Conservation (phyloP, 371 early-diverging fungal species). For the Mucor mucedo region DNA sequence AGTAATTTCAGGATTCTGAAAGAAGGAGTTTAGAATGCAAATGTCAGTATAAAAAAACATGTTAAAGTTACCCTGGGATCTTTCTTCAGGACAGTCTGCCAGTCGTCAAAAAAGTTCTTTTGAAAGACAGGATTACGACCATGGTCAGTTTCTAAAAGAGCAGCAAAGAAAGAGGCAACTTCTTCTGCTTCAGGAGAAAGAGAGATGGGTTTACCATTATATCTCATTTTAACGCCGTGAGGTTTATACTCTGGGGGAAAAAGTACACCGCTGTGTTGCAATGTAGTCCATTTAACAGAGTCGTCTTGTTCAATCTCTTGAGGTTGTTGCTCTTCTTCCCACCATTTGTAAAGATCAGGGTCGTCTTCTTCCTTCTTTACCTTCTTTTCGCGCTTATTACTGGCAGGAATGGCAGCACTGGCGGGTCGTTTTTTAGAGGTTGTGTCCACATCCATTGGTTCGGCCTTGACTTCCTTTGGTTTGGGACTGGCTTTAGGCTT, state of each 20-base stretch:
- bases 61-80: slow-evolving; percentile 60
- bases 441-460: slow-evolving; percentile 33
- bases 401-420: slow-evolving; percentile 10
- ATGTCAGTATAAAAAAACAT: too few species aligned
- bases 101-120: slow-evolving; percentile 93
- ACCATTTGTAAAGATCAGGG: slow-evolving; percentile 47
- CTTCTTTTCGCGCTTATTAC: slow-evolving; percentile 27
- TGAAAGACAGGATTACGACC: slow-evolving; percentile 85
- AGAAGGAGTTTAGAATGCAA: not conserved
- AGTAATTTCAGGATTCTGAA: slow-evolving; percentile 73
- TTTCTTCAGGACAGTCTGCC: slow-evolving; percentile 65
- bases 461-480: slow-evolving; percentile 9
- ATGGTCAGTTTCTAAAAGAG: slow-evolving; percentile 83
- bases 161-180: slow-evolving; percentile 94
- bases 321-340: slow-evolving; percentile 44
- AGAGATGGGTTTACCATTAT: slow-evolving; percentile 78
- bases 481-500: too few species aligned
- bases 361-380: slow-evolving; percentile 38
- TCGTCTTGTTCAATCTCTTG: slow-evolving; percentile 56
- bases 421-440: slow-evolving; percentile 26
- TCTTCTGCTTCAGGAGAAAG: slow-evolving; percentile 91
- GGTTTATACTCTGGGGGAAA: slow-evolving; percentile 95
- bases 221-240: slow-evolving; percentile 88
- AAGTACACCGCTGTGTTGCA: slow-evolving; percentile 88
- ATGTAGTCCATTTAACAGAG: slow-evolving; percentile 82